A percentile compares a stretch with the other conserved stretches of the same genome.
Evolutionary conservation across 106 monocot genomes (phyloP).

Genomic region (Vanilla planifolia): DNA sequence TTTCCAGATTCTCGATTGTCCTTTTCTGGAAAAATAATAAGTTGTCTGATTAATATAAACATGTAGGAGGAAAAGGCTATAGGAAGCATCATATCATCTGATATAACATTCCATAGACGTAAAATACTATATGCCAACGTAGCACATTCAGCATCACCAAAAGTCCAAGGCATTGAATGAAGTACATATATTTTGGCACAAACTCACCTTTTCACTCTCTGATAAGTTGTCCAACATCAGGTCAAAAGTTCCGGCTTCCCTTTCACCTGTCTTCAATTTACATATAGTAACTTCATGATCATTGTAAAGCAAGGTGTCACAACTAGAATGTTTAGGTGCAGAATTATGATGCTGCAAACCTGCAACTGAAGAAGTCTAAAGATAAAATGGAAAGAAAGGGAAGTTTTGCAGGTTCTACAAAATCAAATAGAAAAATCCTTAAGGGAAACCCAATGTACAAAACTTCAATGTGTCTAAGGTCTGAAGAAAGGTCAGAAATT

Average conservation of each 20-base stretch:
- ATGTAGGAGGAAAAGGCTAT: no score
- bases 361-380: constrained; percentile 11
- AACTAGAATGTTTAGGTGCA: constrained; percentile 30
- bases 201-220: constrained; percentile 55
- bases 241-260: constrained; percentile 31
- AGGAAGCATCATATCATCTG: no score
- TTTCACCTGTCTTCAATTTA: constrained; percentile 40
- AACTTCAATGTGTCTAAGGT: no score
- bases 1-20: constrained; percentile 62
- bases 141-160: constrained; percentile 6
- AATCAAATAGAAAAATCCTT: no score
- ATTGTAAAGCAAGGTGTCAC: constrained; percentile 17
- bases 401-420: no score
- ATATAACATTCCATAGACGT: no score
- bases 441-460: no score
- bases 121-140: neutral
- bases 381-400: neutral
- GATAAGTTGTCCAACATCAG: constrained; percentile 66
- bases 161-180: neutral
- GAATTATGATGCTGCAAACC: constrained; percentile 56
- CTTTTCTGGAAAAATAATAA: constrained; percentile 60
- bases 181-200: neutral
- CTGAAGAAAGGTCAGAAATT: no score
- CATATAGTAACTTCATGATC: constrained; percentile 27
- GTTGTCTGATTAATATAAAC: no score